These are phyloP conservation scores for Leishmania major DNA, from an alignment of 208 protist species.

Conservation along the genomic window DNA sequence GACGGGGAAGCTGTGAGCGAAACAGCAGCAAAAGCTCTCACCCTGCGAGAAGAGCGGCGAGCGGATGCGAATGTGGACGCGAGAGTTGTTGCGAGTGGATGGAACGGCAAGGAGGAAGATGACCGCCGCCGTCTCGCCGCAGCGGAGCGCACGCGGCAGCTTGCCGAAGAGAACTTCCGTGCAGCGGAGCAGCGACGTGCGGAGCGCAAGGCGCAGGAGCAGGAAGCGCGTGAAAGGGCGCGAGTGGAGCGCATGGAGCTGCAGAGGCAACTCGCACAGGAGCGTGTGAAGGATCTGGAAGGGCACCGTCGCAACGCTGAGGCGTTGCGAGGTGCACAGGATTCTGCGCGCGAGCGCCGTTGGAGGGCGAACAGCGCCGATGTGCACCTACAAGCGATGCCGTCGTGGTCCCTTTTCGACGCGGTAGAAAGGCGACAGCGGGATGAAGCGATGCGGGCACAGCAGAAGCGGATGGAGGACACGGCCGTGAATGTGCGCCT, in stretches of 20 bases:
- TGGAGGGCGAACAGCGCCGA: background rate
- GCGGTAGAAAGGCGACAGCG: slow-evolving; percentile 26
- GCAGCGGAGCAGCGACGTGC: slow-evolving; percentile 11
- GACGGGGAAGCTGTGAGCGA: slow-evolving; percentile 24
- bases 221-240: background rate
- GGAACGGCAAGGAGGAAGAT: slow-evolving; percentile 22
- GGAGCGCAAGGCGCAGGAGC: slow-evolving; percentile 17
- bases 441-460: slow-evolving; percentile 11
- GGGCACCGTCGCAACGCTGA: slow-evolving; percentile 18
- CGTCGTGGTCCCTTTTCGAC: slow-evolving; percentile 23
- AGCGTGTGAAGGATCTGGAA: slow-evolving; percentile 8
- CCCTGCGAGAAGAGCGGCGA: slow-evolving; percentile 3
- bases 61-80: background rate
- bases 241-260: slow-evolving; percentile 3
- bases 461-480: slow-evolving; percentile 32
- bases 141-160: slow-evolving; percentile 18
- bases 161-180: slow-evolving; percentile 19
- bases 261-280: slow-evolving; percentile 11
- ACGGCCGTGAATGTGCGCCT: slow-evolving; percentile 18
- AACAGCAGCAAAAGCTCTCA: slow-evolving; percentile 6
- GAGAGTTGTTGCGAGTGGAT: background rate
- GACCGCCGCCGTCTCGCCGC: slow-evolving; percentile 8
- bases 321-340: slow-evolving; percentile 18
- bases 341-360: slow-evolving; percentile 16
- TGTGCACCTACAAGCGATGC: background rate